Evolutionary conservation across 2,329 filamentous ascomycete genomes (phyloP).

Genomic region (Colletotrichum karsti): DNA sequence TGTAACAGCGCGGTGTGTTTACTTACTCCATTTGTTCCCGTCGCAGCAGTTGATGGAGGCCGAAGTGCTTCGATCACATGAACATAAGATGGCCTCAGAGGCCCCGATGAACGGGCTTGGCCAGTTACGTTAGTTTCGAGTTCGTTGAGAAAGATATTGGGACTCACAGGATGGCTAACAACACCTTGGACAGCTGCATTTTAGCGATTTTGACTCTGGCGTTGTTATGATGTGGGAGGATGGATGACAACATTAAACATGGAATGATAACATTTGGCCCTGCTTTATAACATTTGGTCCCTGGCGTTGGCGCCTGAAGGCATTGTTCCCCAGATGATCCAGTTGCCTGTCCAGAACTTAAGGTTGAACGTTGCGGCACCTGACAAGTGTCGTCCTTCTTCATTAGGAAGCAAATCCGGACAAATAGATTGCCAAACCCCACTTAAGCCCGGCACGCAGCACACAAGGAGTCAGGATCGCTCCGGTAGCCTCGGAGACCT

Average conservation of each 20-base stretch:
- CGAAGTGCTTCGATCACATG: background rate
- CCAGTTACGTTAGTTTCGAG: background rate
- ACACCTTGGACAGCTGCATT: background rate
- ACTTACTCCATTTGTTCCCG: background rate
- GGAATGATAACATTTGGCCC: background rate
- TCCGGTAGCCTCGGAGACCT: background rate
- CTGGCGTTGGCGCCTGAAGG: background rate
- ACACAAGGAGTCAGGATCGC: background rate
- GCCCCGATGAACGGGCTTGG: background rate
- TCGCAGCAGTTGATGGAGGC: constrained; percentile 4
- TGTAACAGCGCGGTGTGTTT: background rate
- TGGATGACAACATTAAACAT: background rate
- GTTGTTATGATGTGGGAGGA: background rate
- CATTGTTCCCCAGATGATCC: background rate
- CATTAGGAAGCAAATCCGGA: background rate
- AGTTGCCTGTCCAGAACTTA: background rate
- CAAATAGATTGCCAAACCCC: background rate
- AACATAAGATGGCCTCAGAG: constrained; percentile 1
- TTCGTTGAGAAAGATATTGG: background rate
- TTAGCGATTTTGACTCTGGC: background rate
- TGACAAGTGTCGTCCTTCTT: background rate
- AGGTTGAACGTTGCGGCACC: background rate
- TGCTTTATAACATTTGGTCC: background rate
- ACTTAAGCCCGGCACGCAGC: background rate
- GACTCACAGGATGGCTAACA: background rate